Evolutionary conservation across 2,329 filamentous ascomycete genomes (phyloP).

Genomic region (Aureobasidium sp.): DNA sequence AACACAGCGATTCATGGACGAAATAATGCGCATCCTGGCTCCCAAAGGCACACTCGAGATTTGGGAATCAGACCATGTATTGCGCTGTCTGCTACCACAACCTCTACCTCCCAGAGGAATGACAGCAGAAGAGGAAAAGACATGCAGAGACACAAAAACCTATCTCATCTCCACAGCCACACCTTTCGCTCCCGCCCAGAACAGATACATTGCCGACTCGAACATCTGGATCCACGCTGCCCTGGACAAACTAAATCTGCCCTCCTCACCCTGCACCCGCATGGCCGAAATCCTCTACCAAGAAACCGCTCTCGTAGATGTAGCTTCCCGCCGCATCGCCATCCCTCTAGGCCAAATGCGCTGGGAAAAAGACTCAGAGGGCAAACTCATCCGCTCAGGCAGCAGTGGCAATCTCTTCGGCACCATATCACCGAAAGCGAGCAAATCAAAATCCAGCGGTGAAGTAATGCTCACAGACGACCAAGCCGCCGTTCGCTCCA

Average conservation of each 20-base stretch:
- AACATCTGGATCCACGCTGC: conserved; percentile 74
- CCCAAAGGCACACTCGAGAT: conserved; percentile 78
- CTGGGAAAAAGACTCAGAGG: conserved; percentile 56
- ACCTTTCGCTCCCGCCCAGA: conserved; percentile 70
- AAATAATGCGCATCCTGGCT: conserved; percentile 66
- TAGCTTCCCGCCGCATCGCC: conserved; percentile 70
- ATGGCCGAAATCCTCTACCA: conserved; percentile 71
- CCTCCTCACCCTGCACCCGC: conserved; percentile 67
- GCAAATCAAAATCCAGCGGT: conserved; percentile 15
- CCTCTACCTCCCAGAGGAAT: conserved; percentile 46
- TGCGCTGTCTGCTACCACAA: conserved; percentile 76
- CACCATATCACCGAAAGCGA: conserved; percentile 14
- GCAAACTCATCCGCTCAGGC: conserved; percentile 15
- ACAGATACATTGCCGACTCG: conserved; percentile 73
- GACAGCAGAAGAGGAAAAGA: conserved; percentile 53
- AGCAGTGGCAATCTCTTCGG: conserved; percentile 16
- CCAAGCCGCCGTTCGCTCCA: conserved; percentile 65
- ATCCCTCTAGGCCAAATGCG: conserved; percentile 76
- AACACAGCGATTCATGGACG: conserved; percentile 53
- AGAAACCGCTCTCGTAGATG: conserved; percentile 64
- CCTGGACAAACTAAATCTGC: conserved; percentile 62
- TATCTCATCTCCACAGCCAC: conserved; percentile 78
- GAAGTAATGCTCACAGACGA: conserved; percentile 28
- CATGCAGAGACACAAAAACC: conserved; percentile 62
- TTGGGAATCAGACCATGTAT: conserved; percentile 80